Conservation (phyloP, 2,329 filamentous ascomycete genomes). For the Exophiala sp. region DNA sequence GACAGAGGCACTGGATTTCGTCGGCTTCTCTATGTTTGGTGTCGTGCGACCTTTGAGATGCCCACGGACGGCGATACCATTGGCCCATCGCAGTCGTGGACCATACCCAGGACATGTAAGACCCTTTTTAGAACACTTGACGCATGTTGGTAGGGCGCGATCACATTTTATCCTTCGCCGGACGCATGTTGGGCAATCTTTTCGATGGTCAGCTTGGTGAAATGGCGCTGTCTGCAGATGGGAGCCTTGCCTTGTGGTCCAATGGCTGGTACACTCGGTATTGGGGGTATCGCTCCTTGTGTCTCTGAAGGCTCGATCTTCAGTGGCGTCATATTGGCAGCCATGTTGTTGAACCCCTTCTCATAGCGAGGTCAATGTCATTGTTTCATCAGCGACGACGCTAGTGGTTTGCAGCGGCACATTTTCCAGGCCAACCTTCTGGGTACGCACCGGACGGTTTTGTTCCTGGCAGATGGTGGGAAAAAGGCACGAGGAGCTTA, state of each 20-base stretch:
- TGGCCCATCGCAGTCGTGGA: slow-evolving; percentile 27
- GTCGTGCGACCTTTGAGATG: slow-evolving; percentile 27
- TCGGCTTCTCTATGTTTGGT: slow-evolving; percentile 16
- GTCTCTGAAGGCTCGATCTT: not conserved
- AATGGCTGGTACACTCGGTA: not conserved
- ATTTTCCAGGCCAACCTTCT: too few species aligned
- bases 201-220: slow-evolving; percentile 6
- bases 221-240: not conserved
- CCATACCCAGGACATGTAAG: slow-evolving; percentile 31
- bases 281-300: not conserved
- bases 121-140: slow-evolving; percentile 30
- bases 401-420: too few species aligned
- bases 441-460: too few species aligned
- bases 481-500: too few species aligned
- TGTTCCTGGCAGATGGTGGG: too few species aligned
- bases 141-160: slow-evolving; percentile 27
- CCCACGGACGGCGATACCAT: slow-evolving; percentile 30
- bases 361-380: not conserved
- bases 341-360: not conserved
- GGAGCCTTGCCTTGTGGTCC: slow-evolving; percentile 18
- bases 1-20: slow-evolving; percentile 7
- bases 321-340: not conserved
- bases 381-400: too few species aligned
- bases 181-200: slow-evolving; percentile 10
- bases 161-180: slow-evolving; percentile 30